These are phyloP conservation scores for Sphaerulina vaccinii DNA, from an alignment of 2,329 filamentous ascomycete species.

Conservation along the genomic window DNA sequence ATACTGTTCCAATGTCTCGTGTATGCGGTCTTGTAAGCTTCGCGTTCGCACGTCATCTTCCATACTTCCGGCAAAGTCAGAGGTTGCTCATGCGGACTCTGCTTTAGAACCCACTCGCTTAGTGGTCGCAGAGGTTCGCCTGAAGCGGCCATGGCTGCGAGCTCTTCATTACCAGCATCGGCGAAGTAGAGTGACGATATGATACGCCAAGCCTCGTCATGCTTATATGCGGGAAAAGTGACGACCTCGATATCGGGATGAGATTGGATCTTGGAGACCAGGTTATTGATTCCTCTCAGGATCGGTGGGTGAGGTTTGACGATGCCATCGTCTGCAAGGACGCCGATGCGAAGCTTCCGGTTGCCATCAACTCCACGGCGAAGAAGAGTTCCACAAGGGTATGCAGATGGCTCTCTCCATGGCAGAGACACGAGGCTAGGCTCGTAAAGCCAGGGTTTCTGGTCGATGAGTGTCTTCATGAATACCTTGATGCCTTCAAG, in stretches of 20 bases:
- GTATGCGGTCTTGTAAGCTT: conserved; percentile 48
- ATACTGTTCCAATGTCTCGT: conserved; percentile 48
- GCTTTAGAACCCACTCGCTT: conserved; percentile 58
- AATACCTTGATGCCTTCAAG: conserved; percentile 56
- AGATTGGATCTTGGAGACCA: conserved; percentile 45
- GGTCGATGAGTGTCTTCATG: conserved; percentile 51
- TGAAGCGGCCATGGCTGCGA: conserved; percentile 50
- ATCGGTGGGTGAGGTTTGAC: conserved; percentile 67
- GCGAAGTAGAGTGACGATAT: conserved; percentile 55
- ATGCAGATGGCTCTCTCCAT: conserved; percentile 43
- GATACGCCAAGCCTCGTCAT: conserved; percentile 51
- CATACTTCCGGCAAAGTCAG: conserved; percentile 46
- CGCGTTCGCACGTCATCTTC: conserved; percentile 43
- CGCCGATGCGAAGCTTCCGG: conserved; percentile 55
- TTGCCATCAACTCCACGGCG: conserved; percentile 24
- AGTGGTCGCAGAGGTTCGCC: conserved; percentile 61
- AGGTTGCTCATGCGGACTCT: conserved; percentile 51
- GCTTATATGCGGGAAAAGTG: conserved; percentile 51
- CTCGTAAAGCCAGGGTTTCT: conserved; percentile 58
- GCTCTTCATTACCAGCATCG: conserved; percentile 59
- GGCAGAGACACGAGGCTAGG: conserved; percentile 60
- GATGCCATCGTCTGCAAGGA: conserved; percentile 65
- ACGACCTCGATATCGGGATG: conserved; percentile 54
- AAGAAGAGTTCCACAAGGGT: conserved; percentile 17
- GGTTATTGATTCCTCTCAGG: conserved; percentile 52